Conservation (phyloP, 2,329 filamentous ascomycete genomes). For the Fusarium gaditjirri region DNA sequence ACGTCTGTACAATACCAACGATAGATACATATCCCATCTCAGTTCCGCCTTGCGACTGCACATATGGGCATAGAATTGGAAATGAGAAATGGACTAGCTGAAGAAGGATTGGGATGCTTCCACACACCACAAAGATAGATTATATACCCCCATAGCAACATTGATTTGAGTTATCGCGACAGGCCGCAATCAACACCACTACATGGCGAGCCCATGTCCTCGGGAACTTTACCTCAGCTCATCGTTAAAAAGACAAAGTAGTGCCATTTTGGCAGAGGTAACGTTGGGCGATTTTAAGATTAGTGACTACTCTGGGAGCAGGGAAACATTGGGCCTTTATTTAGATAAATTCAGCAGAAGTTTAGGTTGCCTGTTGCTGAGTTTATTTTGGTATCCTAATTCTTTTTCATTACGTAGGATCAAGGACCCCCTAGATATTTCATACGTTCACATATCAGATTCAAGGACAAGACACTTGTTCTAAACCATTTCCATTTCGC, state of each 20-base stretch:
- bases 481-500: conserved; percentile 49
- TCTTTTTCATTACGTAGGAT: too few relatives aligned
- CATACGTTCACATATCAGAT: background rate
- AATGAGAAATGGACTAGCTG: background rate
- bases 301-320: too few relatives aligned
- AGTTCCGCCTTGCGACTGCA: background rate
- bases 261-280: too few relatives aligned
- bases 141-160: conserved; percentile 29
- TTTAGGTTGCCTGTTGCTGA: too few relatives aligned
- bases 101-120: background rate
- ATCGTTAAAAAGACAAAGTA: too few relatives aligned
- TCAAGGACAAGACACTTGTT: conserved; percentile 18
- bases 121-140: conserved; percentile 9
- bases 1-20: background rate
- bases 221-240: background rate
- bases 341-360: too few relatives aligned
- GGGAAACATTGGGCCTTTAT: too few relatives aligned
- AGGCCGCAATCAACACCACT: background rate
- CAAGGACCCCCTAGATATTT: background rate
- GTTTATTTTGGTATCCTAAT: too few relatives aligned
- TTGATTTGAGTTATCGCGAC: background rate
- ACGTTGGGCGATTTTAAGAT: too few relatives aligned
- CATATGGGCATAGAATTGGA: background rate
- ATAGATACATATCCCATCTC: too few relatives aligned
- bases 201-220: too few relatives aligned